These are phyloP conservation scores for Ophiostoma sp. DNA, from an alignment of 2,329 filamentous ascomycete species.

Conservation along the genomic window DNA sequence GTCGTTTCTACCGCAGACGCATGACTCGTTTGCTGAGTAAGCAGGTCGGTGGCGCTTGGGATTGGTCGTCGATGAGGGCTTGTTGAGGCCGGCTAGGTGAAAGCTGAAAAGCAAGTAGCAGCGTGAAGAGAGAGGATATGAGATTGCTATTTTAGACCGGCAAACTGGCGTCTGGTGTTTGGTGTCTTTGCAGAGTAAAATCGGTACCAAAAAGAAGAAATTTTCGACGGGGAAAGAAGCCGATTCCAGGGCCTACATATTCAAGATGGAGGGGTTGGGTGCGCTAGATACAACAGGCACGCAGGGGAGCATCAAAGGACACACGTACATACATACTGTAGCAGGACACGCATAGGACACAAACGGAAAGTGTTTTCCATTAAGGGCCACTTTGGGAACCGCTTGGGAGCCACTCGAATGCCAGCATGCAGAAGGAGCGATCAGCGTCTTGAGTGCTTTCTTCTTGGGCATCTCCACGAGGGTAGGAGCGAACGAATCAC, in stretches of 20 bases:
- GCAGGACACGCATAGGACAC: not conserved
- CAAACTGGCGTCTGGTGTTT: not conserved
- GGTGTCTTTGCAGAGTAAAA: not conserved
- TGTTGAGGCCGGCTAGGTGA: not conserved
- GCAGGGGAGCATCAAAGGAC: not conserved
- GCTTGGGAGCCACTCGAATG: not conserved
- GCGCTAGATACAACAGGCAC: not conserved
- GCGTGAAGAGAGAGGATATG: not conserved
- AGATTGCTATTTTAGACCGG: not conserved
- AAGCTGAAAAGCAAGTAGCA: not conserved
- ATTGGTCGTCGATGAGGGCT: not conserved
- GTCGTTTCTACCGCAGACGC: not conserved
- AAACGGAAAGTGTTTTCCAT: not conserved
- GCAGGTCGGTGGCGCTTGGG: not conserved
- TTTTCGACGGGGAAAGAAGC: not conserved
- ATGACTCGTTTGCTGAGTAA: not conserved
- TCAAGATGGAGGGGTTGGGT: not conserved
- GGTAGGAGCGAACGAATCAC: slow-evolving; percentile 5
- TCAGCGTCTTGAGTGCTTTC: not conserved
- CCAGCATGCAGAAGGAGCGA: not conserved
- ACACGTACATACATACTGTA: not conserved
- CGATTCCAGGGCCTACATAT: not conserved
- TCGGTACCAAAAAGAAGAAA: not conserved
- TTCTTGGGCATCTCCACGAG: not conserved
- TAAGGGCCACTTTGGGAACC: not conserved